A percentile compares a stretch with the other conserved stretches of the same genome.
Evolutionary conservation across 169 alveolate species (phyloP).

Genomic region (Eimeria praecox): DNA sequence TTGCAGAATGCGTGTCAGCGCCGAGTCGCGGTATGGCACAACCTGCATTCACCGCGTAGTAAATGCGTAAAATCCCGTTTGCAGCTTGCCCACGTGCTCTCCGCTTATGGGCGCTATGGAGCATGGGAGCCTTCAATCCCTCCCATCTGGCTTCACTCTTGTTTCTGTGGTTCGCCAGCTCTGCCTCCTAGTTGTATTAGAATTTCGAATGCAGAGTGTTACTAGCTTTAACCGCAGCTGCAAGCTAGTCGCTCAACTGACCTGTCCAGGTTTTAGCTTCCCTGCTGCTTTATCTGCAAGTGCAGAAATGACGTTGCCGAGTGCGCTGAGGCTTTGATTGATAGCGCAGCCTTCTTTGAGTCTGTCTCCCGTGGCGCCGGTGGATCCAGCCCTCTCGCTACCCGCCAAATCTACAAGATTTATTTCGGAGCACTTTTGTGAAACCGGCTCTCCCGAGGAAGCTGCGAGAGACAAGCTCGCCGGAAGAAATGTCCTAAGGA

Average conservation of each 20-base stretch:
- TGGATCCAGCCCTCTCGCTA: constrained; percentile 95
- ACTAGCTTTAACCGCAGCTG: not conserved
- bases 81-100: not conserved
- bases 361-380: constrained; percentile 96
- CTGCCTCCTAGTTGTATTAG: not conserved
- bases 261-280: constrained; percentile 87
- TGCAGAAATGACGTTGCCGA: constrained; percentile 92
- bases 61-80: not conserved
- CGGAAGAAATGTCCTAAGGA: not conserved
- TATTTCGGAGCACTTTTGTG: constrained; percentile 92
- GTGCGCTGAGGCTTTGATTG: constrained; percentile 92
- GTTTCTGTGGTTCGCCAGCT: too few species aligned
- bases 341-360: constrained; percentile 96
- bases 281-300: constrained; percentile 95
- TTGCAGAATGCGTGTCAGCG: constrained; percentile 94
- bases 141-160: too few species aligned
- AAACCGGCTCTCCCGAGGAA: constrained; percentile 85
- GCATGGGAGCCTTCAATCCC: not conserved
- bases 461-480: constrained; percentile 88
- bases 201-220: not conserved
- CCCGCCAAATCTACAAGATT: constrained; percentile 98
- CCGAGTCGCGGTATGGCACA: constrained; percentile 95
- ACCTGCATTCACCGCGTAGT: constrained; percentile 81
- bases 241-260: not conserved
- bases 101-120: not conserved